These are phyloP conservation scores for Zalaria obscura DNA, from an alignment of 2,329 filamentous ascomycete species.

Conservation along the genomic window DNA sequence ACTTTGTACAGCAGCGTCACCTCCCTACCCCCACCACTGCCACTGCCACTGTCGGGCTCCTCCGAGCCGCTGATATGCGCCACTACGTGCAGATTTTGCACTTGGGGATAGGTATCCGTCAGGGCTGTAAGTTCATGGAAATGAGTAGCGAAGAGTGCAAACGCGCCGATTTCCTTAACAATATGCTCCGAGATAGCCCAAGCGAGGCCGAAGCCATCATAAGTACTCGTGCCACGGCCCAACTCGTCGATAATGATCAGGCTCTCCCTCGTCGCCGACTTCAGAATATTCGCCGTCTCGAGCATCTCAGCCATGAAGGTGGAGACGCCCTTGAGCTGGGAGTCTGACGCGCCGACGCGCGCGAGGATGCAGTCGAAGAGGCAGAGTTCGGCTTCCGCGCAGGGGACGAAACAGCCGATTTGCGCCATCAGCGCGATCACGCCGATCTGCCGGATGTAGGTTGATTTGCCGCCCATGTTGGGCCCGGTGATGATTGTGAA, in stretches of 20 bases:
- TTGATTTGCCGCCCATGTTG: constrained; percentile 98
- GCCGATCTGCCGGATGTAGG: constrained; percentile 93
- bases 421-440: constrained; percentile 97
- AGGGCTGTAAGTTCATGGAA: constrained; percentile 95
- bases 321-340: constrained; percentile 91
- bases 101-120: constrained; percentile 72
- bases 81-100: constrained; percentile 88
- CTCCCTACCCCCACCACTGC: constrained; percentile 40
- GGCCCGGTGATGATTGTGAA: constrained; percentile 96
- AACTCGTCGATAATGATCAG: constrained; percentile 98
- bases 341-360: constrained; percentile 88
- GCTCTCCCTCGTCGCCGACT: constrained; percentile 86
- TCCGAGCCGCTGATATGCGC: constrained; percentile 61
- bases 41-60: constrained; percentile 29
- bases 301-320: constrained; percentile 99
- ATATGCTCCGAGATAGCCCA: constrained; percentile 99
- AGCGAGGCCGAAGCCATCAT: constrained; percentile 95
- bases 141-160: constrained; percentile 90
- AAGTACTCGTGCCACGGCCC: constrained; percentile 90
- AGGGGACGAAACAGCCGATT: constrained; percentile 91
- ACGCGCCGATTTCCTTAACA: constrained; percentile 85
- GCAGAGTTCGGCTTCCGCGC: constrained; percentile 74
- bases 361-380: constrained; percentile 97
- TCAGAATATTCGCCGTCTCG: constrained; percentile 95
- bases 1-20: constrained; percentile 96